These are phyloP conservation scores for Claviceps fusiformis DNA, from an alignment of 2,329 filamentous ascomycete genomes.

Conservation along the genomic window DNA sequence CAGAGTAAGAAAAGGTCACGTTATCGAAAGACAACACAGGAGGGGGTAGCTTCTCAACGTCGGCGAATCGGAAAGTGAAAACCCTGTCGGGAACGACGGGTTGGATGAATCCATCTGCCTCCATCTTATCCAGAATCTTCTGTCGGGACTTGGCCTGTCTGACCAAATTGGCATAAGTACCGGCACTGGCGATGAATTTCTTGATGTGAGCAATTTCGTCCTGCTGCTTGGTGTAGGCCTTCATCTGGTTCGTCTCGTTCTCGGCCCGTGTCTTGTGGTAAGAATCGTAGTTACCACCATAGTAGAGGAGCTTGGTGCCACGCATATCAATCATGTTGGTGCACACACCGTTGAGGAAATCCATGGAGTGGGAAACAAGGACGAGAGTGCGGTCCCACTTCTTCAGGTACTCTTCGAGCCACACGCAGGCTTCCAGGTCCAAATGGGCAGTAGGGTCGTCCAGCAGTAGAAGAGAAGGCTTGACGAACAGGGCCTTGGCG, in stretches of 20 bases:
- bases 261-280: conserved; percentile 90
- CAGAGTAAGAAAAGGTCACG: conserved; percentile 96
- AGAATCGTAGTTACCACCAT: conserved; percentile 99
- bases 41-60: conserved; percentile 97
- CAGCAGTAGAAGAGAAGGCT: conserved; percentile 86
- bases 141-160: conserved; percentile 97
- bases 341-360: conserved; percentile 99
- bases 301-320: conserved; percentile 77
- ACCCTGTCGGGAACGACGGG: conserved; percentile 72
- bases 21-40: conserved; percentile 93
- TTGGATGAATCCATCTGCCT: conserved; percentile 97
- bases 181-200: conserved; percentile 98
- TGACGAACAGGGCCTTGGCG: conserved; percentile 95
- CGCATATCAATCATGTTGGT: conserved; percentile 99
- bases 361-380: conserved; percentile 93
- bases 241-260: conserved; percentile 96
- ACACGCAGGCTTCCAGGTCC: conserved; percentile 98
- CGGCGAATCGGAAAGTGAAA: conserved; percentile 96
- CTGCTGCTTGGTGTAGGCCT: conserved; percentile 98
- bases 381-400: conserved; percentile 98
- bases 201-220: conserved; percentile 99
- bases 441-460: conserved; percentile 98
- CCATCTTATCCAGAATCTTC: conserved; percentile 99
- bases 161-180: conserved; percentile 99
- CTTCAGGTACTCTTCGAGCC: conserved; percentile 98